Conservation (phyloP, 805 yeast genomes). For the Grigorovia transvaalensis region DNA sequence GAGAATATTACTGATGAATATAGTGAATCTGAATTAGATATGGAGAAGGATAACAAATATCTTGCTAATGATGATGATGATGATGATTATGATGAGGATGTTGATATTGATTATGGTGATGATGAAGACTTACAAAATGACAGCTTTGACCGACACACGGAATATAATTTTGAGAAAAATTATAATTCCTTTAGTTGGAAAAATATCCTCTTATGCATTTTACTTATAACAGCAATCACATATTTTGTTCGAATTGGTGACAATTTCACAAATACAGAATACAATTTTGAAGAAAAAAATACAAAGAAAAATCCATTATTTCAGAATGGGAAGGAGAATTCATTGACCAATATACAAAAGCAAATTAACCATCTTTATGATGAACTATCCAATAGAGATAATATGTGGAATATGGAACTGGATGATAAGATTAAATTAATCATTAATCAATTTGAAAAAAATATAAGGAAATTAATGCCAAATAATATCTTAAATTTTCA, state of each 20-base stretch:
- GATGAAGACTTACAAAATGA: slow-evolving; percentile 2
- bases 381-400: slow-evolving; percentile 20
- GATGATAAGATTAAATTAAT: slow-evolving; percentile 23
- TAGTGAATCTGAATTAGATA: slow-evolving; percentile 5
- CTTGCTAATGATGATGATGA: slow-evolving; percentile 11
- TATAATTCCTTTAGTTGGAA: not conserved
- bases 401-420: slow-evolving; percentile 16
- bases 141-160: too few species aligned
- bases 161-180: not conserved
- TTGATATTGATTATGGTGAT: slow-evolving; percentile 8
- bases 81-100: slow-evolving; percentile 7
- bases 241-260: not conserved
- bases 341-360: slow-evolving; percentile 13
- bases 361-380: slow-evolving; percentile 23
- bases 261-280: not conserved
- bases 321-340: not conserved
- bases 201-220: not conserved
- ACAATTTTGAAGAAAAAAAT: not conserved
- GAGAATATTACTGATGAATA: not conserved
- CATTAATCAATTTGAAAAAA: slow-evolving; percentile 25
- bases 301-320: not conserved
- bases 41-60: slow-evolving; percentile 9
- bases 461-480: slow-evolving; percentile 23
- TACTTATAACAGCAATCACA: not conserved
- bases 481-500: slow-evolving; percentile 17